Conservation (phyloP, 116 monocot species). For the Zostera marina region DNA sequence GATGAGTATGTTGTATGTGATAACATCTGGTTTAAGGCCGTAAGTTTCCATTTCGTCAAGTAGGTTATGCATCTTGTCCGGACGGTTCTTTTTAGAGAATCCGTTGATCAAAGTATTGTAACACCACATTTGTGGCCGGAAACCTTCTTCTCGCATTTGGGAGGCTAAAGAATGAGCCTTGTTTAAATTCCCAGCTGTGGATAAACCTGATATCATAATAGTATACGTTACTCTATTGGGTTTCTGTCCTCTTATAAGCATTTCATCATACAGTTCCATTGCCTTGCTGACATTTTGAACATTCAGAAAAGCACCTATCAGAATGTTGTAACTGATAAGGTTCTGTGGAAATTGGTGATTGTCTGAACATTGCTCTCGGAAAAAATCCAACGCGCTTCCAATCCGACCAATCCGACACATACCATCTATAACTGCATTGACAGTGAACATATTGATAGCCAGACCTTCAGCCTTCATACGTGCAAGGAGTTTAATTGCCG, state of each 20-base stretch:
- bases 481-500: constrained; percentile 18
- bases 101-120: constrained; percentile 71
- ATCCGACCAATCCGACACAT: constrained; percentile 50
- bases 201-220: constrained; percentile 70
- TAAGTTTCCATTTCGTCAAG: constrained; percentile 34
- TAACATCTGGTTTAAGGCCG: constrained; percentile 42
- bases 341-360: constrained; percentile 23
- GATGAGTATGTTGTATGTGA: constrained; percentile 74
- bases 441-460: constrained; percentile 33
- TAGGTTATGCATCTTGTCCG: constrained; percentile 34
- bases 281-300: constrained; percentile 50
- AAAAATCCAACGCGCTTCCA: constrained; percentile 47
- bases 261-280: constrained; percentile 63
- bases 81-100: constrained; percentile 53
- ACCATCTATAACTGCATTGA: constrained; percentile 54
- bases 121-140: constrained; percentile 35
- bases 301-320: constrained; percentile 71
- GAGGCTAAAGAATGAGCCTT: constrained; percentile 36
- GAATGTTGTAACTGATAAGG: constrained; percentile 37
- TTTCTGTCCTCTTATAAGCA: constrained; percentile 31
- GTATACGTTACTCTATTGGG: constrained; percentile 49
- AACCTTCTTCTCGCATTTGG: constrained; percentile 40
- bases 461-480: constrained; percentile 44
- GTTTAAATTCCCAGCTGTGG: constrained; percentile 33
- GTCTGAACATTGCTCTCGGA: constrained; percentile 9